Conservation (phyloP, 192 early-diverging fungal species). For the Oehlia diaphana region DNA sequence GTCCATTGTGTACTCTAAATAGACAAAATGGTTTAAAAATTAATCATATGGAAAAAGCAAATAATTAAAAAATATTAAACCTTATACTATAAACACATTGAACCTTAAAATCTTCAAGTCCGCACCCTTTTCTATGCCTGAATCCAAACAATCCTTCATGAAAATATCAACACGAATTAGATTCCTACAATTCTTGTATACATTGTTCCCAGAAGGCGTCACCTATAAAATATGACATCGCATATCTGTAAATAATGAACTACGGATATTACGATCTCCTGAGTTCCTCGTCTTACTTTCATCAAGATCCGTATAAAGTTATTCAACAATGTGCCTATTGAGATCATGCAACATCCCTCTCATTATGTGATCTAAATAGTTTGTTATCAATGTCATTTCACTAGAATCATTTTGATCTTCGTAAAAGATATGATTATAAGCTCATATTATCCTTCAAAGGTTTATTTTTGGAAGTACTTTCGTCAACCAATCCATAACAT, state of each 20-base stretch:
- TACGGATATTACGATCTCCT: not conserved
- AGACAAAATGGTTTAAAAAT: too few relatives aligned
- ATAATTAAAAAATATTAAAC: not conserved
- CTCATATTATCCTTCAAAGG: too few relatives aligned
- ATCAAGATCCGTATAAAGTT: constrained; percentile 15
- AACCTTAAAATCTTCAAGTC: not conserved
- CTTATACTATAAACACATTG: constrained; percentile 11
- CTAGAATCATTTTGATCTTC: constrained; percentile 9
- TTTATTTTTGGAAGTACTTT: too few relatives aligned
- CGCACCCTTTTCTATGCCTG: not conserved
- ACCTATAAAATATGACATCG: constrained; percentile 1
- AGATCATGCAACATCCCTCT: constrained; percentile 15
- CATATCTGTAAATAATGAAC: not conserved
- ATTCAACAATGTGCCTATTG: not conserved
- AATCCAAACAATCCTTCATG: constrained; percentile 1
- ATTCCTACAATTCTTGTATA: constrained; percentile 3
- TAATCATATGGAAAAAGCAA: too few relatives aligned
- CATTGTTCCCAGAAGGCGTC: constrained; percentile 15
- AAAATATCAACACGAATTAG: not conserved
- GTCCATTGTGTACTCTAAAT: constrained; percentile 10
- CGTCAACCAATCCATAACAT: too few relatives aligned
- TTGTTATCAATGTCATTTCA: not conserved
- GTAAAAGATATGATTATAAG: not conserved
- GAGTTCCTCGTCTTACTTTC: not conserved
- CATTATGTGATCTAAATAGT: constrained; percentile 4